Percentiles rank a stretch among this genome's conserved stretches.
These are phyloP conservation scores for Lolium rigidum DNA, from an alignment of 176 grass and related monocot genomes.

Conservation along the genomic window DNA sequence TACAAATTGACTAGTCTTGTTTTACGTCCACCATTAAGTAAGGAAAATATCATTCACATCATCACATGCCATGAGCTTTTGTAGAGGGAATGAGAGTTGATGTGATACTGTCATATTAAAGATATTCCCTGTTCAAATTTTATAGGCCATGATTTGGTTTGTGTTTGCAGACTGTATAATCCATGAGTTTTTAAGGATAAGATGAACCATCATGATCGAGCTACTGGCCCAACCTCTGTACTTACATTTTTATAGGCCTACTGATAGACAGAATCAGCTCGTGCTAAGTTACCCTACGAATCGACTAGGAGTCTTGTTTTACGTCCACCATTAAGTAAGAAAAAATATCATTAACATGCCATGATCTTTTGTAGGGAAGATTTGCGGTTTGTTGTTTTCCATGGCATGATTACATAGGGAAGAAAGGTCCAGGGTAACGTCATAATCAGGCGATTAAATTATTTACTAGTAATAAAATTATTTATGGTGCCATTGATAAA, in stretches of 20 bases:
- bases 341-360: neutral
- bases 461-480: too few relatives aligned
- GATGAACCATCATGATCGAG: neutral
- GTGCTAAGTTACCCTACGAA: conserved; percentile 15
- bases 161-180: too few relatives aligned
- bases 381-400: neutral
- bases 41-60: neutral
- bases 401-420: neutral
- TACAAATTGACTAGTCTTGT: neutral
- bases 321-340: neutral
- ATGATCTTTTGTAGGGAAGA: neutral
- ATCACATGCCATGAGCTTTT: neutral
- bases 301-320: neutral
- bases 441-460: too few relatives aligned
- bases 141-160: too few relatives aligned
- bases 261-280: too few relatives aligned
- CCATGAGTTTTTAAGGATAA: neutral
- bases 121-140: neutral
- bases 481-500: too few relatives aligned
- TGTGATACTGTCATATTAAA: neutral
- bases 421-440: too few relatives aligned
- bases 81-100: neutral
- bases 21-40: neutral
- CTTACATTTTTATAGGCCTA: too few relatives aligned
- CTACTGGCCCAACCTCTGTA: too few relatives aligned